Conservation (phyloP, 2,329 filamentous ascomycete species). For the Fusarium scirpi region DNA sequence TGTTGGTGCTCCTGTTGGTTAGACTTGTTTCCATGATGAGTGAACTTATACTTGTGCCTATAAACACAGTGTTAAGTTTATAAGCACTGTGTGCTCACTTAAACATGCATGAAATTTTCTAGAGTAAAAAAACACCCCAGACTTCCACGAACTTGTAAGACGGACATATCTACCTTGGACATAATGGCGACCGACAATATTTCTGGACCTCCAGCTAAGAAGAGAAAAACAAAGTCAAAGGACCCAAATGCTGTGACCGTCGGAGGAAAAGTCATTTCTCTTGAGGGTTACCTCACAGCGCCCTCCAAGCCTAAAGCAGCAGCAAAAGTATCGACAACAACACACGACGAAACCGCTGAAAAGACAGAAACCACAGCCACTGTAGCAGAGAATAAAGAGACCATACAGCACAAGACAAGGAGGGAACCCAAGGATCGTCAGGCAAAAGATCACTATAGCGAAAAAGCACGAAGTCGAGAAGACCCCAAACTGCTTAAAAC, state of each 20-base stretch:
- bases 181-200: slow-evolving; percentile 46
- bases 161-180: background rate
- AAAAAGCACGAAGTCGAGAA: slow-evolving; percentile 38
- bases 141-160: background rate
- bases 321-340: slow-evolving; percentile 8
- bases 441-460: slow-evolving; percentile 21
- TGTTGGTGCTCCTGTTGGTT: background rate
- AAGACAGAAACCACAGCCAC: slow-evolving; percentile 2
- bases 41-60: background rate
- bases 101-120: slow-evolving; percentile 27
- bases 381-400: slow-evolving; percentile 2
- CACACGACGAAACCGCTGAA: background rate
- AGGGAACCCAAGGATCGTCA: slow-evolving; percentile 21
- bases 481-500: slow-evolving; percentile 55
- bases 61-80: background rate
- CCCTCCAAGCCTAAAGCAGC: slow-evolving; percentile 46
- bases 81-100: background rate
- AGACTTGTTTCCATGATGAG: background rate
- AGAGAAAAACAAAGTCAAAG: slow-evolving; percentile 54
- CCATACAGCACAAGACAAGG: slow-evolving; percentile 1
- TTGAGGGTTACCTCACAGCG: slow-evolving; percentile 62
- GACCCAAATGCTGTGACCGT: slow-evolving; percentile 57
- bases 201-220: slow-evolving; percentile 51
- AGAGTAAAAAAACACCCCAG: background rate
- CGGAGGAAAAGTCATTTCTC: slow-evolving; percentile 61